Evolutionary conservation across 495 filamentous ascomycete genomes (phyloP).

Genomic region (Podospora pseudopauciseta): DNA sequence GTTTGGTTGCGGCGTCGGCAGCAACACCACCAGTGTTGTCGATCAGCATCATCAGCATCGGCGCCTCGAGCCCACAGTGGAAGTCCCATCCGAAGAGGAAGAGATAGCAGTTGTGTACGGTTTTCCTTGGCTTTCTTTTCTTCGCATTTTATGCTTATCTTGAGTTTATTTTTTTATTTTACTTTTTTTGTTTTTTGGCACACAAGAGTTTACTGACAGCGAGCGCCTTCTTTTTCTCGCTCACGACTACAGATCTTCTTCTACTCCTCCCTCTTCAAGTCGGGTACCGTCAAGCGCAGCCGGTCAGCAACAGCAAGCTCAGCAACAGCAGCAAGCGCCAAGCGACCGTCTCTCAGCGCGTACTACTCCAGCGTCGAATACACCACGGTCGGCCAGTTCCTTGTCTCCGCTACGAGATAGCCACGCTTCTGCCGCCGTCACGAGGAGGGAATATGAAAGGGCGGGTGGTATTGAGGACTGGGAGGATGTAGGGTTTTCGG

Average conservation of each 20-base stretch:
- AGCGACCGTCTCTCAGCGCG: conserved; percentile 19
- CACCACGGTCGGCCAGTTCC: conserved; percentile 38
- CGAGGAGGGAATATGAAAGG: conserved; percentile 40
- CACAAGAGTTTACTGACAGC: not conserved
- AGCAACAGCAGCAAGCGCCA: not conserved
- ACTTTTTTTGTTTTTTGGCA: no score
- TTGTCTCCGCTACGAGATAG: conserved; percentile 43
- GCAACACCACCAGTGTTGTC: not conserved
- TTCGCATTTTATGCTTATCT: conserved; percentile 11
- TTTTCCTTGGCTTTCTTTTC: conserved; percentile 45
- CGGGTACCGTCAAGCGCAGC: conserved; percentile 3
- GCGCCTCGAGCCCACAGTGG: conserved; percentile 46
- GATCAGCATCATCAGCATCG: conserved; percentile 31
- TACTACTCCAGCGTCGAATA: conserved; percentile 19
- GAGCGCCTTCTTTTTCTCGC: not conserved
- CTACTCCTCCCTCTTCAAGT: conserved; percentile 18
- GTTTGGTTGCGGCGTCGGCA: not conserved
- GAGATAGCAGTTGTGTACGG: conserved; percentile 48
- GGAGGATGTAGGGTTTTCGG: conserved; percentile 80
- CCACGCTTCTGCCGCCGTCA: conserved; percentile 3
- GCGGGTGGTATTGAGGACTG: conserved; percentile 93
- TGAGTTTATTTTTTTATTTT: not conserved
- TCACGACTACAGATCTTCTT: conserved; percentile 14
- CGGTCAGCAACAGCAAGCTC: not conserved
- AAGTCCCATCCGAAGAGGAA: conserved; percentile 48